Evolutionary conservation across 306 rosid species (phyloP).

Genomic region (Medicago ruthenica): DNA sequence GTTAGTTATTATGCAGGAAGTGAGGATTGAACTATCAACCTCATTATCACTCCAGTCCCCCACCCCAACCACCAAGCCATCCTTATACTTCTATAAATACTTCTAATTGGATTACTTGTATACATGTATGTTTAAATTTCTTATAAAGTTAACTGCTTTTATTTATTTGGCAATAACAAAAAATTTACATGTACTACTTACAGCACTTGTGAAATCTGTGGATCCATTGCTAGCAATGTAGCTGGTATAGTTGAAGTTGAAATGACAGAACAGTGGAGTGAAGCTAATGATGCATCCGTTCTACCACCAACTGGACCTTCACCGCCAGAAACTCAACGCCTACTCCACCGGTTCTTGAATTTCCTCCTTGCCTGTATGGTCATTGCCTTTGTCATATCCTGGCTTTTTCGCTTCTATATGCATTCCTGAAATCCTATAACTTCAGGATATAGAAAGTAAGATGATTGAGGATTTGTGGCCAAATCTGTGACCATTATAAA

Average conservation of each 20-base stretch:
- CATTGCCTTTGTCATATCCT: constrained; percentile 70
- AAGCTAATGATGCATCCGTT: constrained; percentile 50
- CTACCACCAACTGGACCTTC: constrained; percentile 44
- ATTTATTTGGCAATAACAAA: background rate
- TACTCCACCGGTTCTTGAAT: constrained; percentile 70
- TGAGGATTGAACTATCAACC: too few species aligned
- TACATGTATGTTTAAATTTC: too few species aligned
- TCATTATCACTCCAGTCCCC: too few species aligned
- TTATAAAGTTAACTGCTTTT: too few species aligned
- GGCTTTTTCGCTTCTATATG: constrained; percentile 79
- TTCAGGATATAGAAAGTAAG: background rate
- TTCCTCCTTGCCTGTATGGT: constrained; percentile 71
- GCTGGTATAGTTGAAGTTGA: constrained; percentile 55
- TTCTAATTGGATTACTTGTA: too few species aligned
- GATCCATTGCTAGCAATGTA: constrained; percentile 69
- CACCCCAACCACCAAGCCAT: too few species aligned
- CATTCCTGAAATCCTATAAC: constrained; percentile 54
- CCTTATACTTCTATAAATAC: too few species aligned
- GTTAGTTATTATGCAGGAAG: too few species aligned
- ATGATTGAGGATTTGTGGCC: too few species aligned
- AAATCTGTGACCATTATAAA: too few species aligned
- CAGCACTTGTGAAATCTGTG: constrained; percentile 82
- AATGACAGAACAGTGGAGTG: constrained; percentile 59
- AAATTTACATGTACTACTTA: background rate
- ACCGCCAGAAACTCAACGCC: constrained; percentile 52